Conservation (phyloP, 73 alveolate species). For the Paramecium sexaurelia region DNA sequence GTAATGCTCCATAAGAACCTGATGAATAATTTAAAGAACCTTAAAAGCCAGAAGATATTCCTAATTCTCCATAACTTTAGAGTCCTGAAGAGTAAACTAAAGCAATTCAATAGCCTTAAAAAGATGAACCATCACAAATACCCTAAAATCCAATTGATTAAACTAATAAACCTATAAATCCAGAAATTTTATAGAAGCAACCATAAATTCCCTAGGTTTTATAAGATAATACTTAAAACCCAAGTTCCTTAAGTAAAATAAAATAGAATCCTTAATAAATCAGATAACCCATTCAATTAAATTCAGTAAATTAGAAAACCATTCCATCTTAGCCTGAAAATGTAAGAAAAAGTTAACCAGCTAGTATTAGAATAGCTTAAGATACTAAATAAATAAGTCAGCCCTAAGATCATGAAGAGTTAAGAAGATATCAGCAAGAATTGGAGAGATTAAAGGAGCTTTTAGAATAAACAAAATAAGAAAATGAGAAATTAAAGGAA, state of each 20-base stretch:
- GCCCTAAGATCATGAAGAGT: not conserved
- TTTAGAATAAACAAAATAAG: not conserved
- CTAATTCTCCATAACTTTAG: not conserved
- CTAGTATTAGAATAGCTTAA: not conserved
- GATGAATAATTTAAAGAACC: not conserved
- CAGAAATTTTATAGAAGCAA: not conserved
- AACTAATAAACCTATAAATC: not conserved
- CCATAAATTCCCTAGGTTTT: not conserved
- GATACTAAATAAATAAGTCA: not conserved
- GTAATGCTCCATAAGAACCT: not conserved
- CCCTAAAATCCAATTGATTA: not conserved
- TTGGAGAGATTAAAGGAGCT: not conserved
- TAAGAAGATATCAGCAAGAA: not conserved
- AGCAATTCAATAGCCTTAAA: not conserved
- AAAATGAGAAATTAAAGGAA: not conserved
- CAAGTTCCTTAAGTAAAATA: not conserved
- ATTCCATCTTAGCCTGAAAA: not conserved
- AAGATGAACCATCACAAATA: not conserved
- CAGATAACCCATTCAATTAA: not conserved
- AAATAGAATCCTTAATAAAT: not conserved
- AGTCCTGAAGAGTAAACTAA: not conserved
- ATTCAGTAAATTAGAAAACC: not conserved
- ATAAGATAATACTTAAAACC: not conserved
- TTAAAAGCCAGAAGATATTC: not conserved
- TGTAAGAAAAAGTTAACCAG: not conserved